These are phyloP conservation scores for Arthrobotrys sphaeroides DNA, from an alignment of 2,329 filamentous ascomycete species.

Conservation along the genomic window DNA sequence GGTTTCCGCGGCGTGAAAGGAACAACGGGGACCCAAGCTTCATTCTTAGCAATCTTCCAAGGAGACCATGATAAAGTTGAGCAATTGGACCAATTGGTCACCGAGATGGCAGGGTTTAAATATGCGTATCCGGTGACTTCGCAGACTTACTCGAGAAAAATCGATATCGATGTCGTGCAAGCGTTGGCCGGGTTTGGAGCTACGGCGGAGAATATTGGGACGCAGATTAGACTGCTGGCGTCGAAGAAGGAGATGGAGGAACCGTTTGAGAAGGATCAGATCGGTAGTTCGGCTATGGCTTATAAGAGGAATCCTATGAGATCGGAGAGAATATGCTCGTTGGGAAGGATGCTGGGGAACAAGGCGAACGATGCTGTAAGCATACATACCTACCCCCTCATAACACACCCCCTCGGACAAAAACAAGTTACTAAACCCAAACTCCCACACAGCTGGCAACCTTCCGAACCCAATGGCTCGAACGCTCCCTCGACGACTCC, in stretches of 20 bases:
- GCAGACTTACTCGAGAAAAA: conserved; percentile 81
- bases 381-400: conserved; percentile 51
- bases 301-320: conserved; percentile 71
- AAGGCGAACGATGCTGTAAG: conserved; percentile 44
- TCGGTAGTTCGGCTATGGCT: conserved; percentile 71
- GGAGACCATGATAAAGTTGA: conserved; percentile 65
- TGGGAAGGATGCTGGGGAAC: conserved; percentile 60
- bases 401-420: neutral
- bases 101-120: conserved; percentile 72
- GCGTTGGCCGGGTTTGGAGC: conserved; percentile 81
- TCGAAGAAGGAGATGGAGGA: conserved; percentile 85
- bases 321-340: conserved; percentile 60
- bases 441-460: neutral
- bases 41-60: conserved; percentile 73
- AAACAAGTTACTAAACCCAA: neutral
- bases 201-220: conserved; percentile 78
- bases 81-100: conserved; percentile 71
- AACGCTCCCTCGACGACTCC: conserved; percentile 79
- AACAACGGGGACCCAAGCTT: conserved; percentile 81
- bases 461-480: conserved; percentile 74
- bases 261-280: conserved; percentile 82
- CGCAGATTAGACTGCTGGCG: conserved; percentile 78
- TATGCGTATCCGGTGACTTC: conserved; percentile 72
- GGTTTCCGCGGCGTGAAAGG: conserved; percentile 78
- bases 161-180: conserved; percentile 82